These are phyloP conservation scores for Toxoplasma gondii DNA, from an alignment of 169 alveolate species.

Conservation along the genomic window DNA sequence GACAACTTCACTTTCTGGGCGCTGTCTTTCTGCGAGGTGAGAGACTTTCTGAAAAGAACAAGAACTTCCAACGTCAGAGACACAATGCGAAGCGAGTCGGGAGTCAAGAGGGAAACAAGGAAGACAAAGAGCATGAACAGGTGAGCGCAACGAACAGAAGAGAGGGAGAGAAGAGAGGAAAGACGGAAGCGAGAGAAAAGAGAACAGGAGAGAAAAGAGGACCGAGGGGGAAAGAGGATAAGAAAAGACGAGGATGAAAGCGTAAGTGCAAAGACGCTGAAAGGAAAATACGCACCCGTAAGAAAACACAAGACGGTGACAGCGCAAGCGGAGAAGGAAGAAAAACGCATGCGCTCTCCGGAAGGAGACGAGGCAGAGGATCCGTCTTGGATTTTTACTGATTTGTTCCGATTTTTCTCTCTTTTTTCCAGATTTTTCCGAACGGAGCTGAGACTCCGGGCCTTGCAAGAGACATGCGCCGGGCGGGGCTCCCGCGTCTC, in stretches of 20 bases:
- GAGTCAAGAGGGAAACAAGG: too few species aligned
- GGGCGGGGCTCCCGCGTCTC: background rate
- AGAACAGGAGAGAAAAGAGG: background rate
- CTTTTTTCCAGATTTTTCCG: background rate
- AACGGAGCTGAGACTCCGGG: background rate
- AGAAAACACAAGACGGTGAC: background rate
- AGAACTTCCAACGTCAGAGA: background rate
- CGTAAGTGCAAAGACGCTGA: too few species aligned
- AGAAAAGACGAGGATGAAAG: too few species aligned
- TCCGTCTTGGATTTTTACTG: background rate
- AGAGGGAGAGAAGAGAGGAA: background rate
- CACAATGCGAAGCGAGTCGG: background rate
- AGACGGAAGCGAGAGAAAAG: background rate
- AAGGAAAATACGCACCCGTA: too few species aligned
- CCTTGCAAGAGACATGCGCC: background rate
- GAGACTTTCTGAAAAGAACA: background rate
- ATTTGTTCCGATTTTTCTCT: background rate
- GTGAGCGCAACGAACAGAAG: background rate
- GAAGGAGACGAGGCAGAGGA: background rate
- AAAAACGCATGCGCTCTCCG: background rate
- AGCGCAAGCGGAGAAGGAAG: background rate
- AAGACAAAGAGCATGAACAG: too few species aligned
- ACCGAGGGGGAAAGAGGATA: too few species aligned
- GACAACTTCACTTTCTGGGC: background rate
- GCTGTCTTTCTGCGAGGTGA: background rate